Evolutionary conservation across 2,329 filamentous ascomycete species (phyloP).

Genomic region (Arachnomyces sp.): DNA sequence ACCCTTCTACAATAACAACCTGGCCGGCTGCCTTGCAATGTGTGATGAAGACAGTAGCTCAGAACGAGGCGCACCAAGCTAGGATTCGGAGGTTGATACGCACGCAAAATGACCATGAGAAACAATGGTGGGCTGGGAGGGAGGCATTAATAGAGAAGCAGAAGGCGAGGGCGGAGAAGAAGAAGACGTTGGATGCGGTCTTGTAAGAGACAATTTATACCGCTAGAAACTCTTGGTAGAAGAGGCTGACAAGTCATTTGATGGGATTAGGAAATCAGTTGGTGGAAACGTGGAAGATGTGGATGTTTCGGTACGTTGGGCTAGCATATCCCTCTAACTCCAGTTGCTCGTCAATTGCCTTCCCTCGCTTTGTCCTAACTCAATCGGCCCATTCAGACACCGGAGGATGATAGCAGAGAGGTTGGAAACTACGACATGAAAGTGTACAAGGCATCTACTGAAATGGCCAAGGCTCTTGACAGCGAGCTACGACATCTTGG

Average conservation of each 20-base stretch:
- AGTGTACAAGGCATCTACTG: constrained; percentile 50
- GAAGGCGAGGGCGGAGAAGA: constrained; percentile 42
- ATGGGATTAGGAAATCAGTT: constrained; percentile 11
- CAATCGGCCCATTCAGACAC: constrained; percentile 23
- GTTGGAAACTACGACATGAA: constrained; percentile 53
- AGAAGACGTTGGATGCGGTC: constrained; percentile 47
- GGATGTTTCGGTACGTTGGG: constrained; percentile 6
- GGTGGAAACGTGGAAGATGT: constrained; percentile 12
- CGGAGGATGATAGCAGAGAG: constrained; percentile 45
- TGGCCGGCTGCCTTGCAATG: constrained; percentile 45
- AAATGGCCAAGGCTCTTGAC: constrained; percentile 53
- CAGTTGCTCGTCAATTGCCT: too few relatives aligned
- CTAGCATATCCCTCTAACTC: background rate
- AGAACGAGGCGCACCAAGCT: constrained; percentile 36
- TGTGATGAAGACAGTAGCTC: constrained; percentile 42
- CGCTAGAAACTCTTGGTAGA: background rate
- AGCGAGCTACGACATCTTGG: constrained; percentile 48
- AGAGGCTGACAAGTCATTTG: background rate
- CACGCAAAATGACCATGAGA: constrained; percentile 55
- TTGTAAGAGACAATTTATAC: constrained; percentile 34
- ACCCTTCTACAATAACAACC: constrained; percentile 42
- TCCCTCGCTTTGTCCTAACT: too few relatives aligned
- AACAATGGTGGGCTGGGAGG: constrained; percentile 51
- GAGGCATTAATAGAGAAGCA: constrained; percentile 46
- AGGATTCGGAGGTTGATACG: constrained; percentile 51